A percentile compares a stretch with the other conserved stretches of the same genome.
These are phyloP conservation scores for Suillus tomentosus DNA, from an alignment of 768 basidiomycete species.

Conservation along the genomic window DNA sequence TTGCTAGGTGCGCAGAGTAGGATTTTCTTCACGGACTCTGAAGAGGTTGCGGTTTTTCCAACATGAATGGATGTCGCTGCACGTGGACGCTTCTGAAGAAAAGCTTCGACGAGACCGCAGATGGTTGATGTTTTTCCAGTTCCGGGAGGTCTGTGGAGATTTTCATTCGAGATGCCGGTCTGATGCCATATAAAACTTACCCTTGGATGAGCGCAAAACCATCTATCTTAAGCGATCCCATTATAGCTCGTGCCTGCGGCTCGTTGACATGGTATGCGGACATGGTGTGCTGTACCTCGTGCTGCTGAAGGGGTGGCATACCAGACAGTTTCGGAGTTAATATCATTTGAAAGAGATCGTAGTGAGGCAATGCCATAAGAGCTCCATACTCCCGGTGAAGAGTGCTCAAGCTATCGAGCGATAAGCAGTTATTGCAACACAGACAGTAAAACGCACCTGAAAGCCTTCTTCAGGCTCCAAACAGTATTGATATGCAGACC, in stretches of 20 bases:
- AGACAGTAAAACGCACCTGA: constrained; percentile 55
- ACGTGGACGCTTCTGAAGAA: constrained; percentile 60
- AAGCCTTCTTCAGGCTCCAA: constrained; percentile 80
- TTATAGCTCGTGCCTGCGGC: constrained; percentile 90
- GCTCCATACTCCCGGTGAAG: constrained; percentile 92
- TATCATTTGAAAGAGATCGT: constrained; percentile 73
- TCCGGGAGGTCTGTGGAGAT: constrained; percentile 77
- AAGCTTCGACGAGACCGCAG: constrained; percentile 87
- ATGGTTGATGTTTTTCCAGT: constrained; percentile 99
- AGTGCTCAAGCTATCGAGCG: constrained; percentile 72
- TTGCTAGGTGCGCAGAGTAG: constrained; percentile 97
- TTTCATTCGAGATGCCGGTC: constrained; percentile 8
- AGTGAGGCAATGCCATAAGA: constrained; percentile 78
- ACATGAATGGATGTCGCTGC: constrained; percentile 52
- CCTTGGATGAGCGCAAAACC: constrained; percentile 96
- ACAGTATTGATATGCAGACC: constrained; percentile 63
- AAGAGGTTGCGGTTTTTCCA: constrained; percentile 42
- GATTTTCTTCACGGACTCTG: constrained; percentile 64
- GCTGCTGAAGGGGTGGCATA: constrained; percentile 43
- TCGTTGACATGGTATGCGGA: constrained; percentile 76
- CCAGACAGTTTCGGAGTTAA: constrained; percentile 64
- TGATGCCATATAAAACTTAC: constrained; percentile 43
- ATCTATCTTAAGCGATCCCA: constrained; percentile 64
- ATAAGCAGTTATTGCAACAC: constrained; percentile 10
- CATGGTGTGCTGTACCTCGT: constrained; percentile 70